These are phyloP conservation scores for Leishmania mexicana DNA, from an alignment of 208 protist genomes.

Conservation along the genomic window DNA sequence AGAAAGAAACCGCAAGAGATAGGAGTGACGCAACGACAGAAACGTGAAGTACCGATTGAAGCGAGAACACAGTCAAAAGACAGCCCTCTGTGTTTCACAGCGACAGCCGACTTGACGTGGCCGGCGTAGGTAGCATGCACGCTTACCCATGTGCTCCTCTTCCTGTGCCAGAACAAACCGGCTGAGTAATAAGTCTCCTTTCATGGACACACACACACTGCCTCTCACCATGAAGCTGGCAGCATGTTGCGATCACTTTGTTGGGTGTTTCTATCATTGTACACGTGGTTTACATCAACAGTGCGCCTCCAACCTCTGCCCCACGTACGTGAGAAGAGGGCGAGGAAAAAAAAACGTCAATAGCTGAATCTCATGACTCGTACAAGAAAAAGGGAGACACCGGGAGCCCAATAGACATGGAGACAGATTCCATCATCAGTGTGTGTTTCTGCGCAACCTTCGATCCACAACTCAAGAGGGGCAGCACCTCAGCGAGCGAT, in stretches of 20 bases:
- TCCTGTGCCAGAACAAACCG: background rate
- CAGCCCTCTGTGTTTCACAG: background rate
- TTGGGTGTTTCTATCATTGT: background rate
- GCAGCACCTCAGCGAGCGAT: background rate
- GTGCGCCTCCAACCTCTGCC: background rate
- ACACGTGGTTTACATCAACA: conserved; percentile 11
- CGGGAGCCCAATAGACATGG: background rate
- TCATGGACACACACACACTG: background rate
- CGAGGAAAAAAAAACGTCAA: background rate
- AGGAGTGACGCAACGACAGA: background rate
- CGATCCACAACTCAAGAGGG: background rate
- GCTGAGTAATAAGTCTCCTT: background rate
- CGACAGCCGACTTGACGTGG: background rate
- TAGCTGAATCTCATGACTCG: background rate
- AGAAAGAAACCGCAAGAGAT: background rate
- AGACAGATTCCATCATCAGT: background rate
- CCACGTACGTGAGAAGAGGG: background rate
- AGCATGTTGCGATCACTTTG: background rate
- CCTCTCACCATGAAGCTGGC: background rate
- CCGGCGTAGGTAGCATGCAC: background rate
- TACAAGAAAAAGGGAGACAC: background rate
- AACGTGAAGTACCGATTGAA: too few relatives aligned
- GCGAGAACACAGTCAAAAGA: background rate
- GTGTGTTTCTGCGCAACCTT: background rate
- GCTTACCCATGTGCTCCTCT: background rate